These are phyloP conservation scores for Leccinum broughii DNA, from an alignment of 768 basidiomycete species.

Conservation along the genomic window DNA sequence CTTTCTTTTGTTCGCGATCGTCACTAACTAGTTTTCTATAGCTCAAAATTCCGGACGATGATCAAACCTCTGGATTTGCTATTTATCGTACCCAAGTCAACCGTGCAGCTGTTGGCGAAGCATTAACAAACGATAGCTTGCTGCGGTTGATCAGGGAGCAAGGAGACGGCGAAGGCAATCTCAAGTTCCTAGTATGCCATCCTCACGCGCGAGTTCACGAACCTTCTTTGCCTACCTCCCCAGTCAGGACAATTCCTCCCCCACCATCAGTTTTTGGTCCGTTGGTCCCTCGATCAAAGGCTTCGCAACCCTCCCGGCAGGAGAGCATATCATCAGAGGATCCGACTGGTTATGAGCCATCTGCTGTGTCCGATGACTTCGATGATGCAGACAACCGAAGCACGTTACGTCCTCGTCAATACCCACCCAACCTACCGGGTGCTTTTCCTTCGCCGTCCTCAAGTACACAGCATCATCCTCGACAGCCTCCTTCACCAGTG, in stretches of 20 bases:
- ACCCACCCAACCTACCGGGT: constrained; percentile 26
- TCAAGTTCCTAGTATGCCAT: constrained; percentile 83
- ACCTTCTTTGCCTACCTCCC: constrained; percentile 38
- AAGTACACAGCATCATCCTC: constrained; percentile 37
- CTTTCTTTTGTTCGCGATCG: not conserved
- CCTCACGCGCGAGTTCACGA: constrained; percentile 63
- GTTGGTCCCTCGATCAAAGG: constrained; percentile 46
- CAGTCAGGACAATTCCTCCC: constrained; percentile 50
- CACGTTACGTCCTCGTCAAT: constrained; percentile 43
- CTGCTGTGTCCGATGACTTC: constrained; percentile 51
- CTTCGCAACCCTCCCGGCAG: constrained; percentile 58
- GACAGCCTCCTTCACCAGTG: constrained; percentile 40
- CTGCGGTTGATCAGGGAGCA: constrained; percentile 68
- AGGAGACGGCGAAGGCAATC: constrained; percentile 75
- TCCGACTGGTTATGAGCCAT: constrained; percentile 70
- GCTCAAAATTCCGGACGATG: constrained; percentile 84
- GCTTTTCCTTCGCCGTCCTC: constrained; percentile 37
- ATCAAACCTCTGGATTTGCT: constrained; percentile 63
- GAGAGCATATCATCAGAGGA: constrained; percentile 71
- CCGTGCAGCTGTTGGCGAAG: constrained; percentile 68
- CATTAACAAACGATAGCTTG: constrained; percentile 69
- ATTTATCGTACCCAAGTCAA: constrained; percentile 91
- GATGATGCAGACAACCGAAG: constrained; percentile 57
- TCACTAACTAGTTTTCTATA: constrained; percentile 30
- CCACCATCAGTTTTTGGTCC: constrained; percentile 50